A percentile compares a stretch with the other conserved stretches of the same genome.
Evolutionary conservation across 495 filamentous ascomycete genomes (phyloP).

Genomic region (Penicillium chermesinum): DNA sequence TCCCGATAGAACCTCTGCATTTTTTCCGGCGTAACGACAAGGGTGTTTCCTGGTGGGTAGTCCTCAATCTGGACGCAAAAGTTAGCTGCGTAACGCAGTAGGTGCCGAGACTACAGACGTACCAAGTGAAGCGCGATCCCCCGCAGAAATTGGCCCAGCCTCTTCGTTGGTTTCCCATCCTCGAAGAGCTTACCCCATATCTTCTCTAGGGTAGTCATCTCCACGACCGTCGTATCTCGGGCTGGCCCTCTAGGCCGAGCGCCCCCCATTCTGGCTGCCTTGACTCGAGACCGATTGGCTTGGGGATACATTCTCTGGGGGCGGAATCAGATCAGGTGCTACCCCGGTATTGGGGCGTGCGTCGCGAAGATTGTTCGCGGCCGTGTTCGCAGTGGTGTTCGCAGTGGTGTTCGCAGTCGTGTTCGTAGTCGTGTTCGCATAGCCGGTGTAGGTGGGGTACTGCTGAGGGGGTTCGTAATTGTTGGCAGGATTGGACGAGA

Average conservation of each 20-base stretch:
- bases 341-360: slow-evolving; percentile 22
- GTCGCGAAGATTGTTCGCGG: slow-evolving; percentile 17
- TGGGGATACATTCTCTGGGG: slow-evolving; percentile 12
- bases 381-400: too few relatives aligned
- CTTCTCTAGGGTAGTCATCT: slow-evolving; percentile 58
- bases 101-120: slow-evolving; percentile 27
- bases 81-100: slow-evolving; percentile 22
- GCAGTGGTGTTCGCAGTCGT: too few relatives aligned
- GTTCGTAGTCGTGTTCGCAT: too few relatives aligned
- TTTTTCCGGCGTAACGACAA: slow-evolving; percentile 80
- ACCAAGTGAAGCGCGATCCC: slow-evolving; percentile 78
- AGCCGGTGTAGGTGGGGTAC: slow-evolving; percentile 16
- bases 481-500: neutral
- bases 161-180: slow-evolving; percentile 58
- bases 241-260: slow-evolving; percentile 42
- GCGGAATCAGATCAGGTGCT: slow-evolving; percentile 15
- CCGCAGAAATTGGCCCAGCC: slow-evolving; percentile 66
- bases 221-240: slow-evolving; percentile 43
- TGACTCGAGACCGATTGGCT: slow-evolving; percentile 31
- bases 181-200: slow-evolving; percentile 79
- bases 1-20: slow-evolving; percentile 72
- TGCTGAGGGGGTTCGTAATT: neutral
- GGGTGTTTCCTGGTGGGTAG: slow-evolving; percentile 63
- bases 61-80: slow-evolving; percentile 63
- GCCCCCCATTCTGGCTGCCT: slow-evolving; percentile 24